These are phyloP conservation scores for Hypomyces perniciosus DNA, from an alignment of 2,329 filamentous ascomycete genomes.

Conservation along the genomic window DNA sequence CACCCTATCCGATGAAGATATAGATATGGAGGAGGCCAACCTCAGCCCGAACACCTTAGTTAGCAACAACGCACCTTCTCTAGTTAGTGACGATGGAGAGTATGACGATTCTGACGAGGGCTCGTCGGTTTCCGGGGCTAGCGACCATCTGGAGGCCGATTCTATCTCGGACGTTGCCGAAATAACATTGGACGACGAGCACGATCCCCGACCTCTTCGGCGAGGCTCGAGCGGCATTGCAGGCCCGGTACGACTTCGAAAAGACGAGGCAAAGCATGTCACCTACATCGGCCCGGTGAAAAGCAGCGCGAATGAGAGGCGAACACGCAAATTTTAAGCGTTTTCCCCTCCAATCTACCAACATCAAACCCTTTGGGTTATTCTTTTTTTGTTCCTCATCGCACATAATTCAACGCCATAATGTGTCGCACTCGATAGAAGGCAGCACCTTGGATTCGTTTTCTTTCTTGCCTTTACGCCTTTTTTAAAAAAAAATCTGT, in stretches of 20 bases:
- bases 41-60: conserved; percentile 63
- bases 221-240: conserved; percentile 38
- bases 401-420: conserved; percentile 6
- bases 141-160: conserved; percentile 52
- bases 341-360: neutral
- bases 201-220: conserved; percentile 40
- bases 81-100: conserved; percentile 76
- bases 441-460: conserved; percentile 6
- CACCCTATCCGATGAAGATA: conserved; percentile 38
- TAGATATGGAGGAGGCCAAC: conserved; percentile 52
- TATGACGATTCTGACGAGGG: conserved; percentile 66
- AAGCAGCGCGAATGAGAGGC: conserved; percentile 30
- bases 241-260: conserved; percentile 44
- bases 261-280: conserved; percentile 50
- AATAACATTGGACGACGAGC: conserved; percentile 55
- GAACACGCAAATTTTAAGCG: conserved; percentile 20
- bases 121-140: conserved; percentile 53
- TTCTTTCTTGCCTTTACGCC: conserved; percentile 5
- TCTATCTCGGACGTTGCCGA: conserved; percentile 56
- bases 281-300: conserved; percentile 49
- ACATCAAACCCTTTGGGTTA: conserved; percentile 10
- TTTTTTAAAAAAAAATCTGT: conserved; percentile 2
- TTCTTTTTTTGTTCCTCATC: neutral
- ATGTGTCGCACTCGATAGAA: conserved; percentile 7
- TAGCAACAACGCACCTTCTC: conserved; percentile 71